These are phyloP conservation scores for Cucumis cinereus DNA, from an alignment of 306 rosid genomes.

Conservation along the genomic window DNA sequence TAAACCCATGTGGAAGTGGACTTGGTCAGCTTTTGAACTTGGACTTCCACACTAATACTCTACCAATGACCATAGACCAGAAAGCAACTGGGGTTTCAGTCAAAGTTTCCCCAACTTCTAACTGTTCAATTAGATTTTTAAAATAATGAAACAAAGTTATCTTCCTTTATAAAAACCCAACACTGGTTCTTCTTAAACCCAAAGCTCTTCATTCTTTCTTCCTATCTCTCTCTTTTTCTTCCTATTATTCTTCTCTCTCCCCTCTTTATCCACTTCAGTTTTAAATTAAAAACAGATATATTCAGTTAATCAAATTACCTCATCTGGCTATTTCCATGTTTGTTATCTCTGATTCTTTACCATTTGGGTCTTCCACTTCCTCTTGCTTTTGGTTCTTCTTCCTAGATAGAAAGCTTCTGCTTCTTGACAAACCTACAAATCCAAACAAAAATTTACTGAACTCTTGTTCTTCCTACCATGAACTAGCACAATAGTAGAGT, in stretches of 20 bases:
- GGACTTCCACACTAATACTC: conserved; percentile 7
- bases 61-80: conserved; percentile 6
- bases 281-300: not conserved
- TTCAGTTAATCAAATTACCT: not conserved
- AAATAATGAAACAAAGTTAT: not conserved
- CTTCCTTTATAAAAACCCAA: not conserved
- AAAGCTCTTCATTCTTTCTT: not conserved
- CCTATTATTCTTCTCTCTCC: not conserved
- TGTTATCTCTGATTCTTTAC: not conserved
- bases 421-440: not conserved
- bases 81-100: conserved; percentile 1
- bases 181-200: not conserved
- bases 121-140: not conserved
- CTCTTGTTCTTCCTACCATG: not conserved
- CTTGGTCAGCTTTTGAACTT: conserved; percentile 11
- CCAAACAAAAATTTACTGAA: not conserved
- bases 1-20: not conserved
- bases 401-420: not conserved
- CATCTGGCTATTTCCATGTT: conserved; percentile 7
- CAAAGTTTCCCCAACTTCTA: conserved; percentile 2
- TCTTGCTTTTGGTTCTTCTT: not conserved
- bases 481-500: not conserved
- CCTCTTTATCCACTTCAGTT: not conserved
- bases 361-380: not conserved
- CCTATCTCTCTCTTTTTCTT: not conserved